Evolutionary conservation across 805 yeast species (phyloP).

Genomic region (Brettanomyces sp.): DNA sequence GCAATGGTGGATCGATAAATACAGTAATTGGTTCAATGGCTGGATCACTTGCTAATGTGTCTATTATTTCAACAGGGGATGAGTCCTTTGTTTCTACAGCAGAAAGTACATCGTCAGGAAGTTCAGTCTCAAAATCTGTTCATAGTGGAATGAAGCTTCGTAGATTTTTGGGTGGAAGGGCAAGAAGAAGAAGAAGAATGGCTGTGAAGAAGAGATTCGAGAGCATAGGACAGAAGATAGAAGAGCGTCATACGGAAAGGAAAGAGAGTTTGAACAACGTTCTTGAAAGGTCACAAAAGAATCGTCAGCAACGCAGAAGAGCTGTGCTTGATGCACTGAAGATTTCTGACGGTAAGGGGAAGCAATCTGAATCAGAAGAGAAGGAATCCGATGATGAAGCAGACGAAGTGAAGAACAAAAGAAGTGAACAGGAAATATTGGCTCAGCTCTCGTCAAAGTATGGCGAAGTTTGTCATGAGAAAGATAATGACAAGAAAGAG

Average conservation of each 20-base stretch:
- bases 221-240: neutral
- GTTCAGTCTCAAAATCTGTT: neutral
- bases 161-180: conserved; percentile 1
- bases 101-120: neutral
- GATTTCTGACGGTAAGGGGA: neutral
- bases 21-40: conserved; percentile 5
- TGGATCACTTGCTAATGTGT: conserved; percentile 2
- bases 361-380: neutral
- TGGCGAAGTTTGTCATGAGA: conserved; percentile 1
- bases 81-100: neutral
- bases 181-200: neutral
- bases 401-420: neutral
- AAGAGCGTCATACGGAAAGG: neutral
- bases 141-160: neutral
- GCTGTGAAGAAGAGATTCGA: neutral
- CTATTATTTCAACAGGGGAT: neutral
- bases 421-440: neutral
- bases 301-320: neutral
- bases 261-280: neutral
- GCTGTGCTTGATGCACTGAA: neutral
- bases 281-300: neutral
- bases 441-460: conserved; percentile 2
- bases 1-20: conserved; percentile 5
- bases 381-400: neutral
- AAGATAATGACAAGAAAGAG: neutral